Conservation (phyloP, 1,284 basidiomycete genomes). For the Microbotryum lychnidis-dioicae region DNA sequence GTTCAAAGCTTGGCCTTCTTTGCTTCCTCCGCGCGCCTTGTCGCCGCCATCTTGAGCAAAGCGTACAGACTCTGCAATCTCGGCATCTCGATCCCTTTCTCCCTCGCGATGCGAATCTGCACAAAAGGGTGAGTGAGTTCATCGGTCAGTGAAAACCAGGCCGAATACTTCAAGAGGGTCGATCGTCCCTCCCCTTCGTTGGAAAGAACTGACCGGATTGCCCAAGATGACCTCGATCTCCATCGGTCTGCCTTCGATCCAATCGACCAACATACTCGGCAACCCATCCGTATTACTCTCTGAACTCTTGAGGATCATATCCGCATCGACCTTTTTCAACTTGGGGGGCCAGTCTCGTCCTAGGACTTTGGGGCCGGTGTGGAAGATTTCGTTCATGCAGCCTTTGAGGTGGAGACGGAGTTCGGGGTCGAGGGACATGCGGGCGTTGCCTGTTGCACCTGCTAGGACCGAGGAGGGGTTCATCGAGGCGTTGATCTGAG, state of each 20-base stretch:
- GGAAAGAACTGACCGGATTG: constrained; percentile 28
- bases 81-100: constrained; percentile 41
- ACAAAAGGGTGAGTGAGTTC: neutral
- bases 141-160: neutral
- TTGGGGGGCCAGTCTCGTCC: constrained; percentile 38
- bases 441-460: constrained; percentile 40
- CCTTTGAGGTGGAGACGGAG: constrained; percentile 39
- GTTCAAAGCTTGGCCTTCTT: neutral
- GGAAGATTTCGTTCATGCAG: constrained; percentile 43
- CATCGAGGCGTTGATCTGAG: constrained; percentile 42
- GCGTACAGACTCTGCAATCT: constrained; percentile 44
- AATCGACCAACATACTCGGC: constrained; percentile 45
- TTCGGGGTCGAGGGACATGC: constrained; percentile 41
- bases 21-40: neutral
- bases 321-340: constrained; percentile 33
- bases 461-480: constrained; percentile 45
- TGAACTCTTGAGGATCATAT: constrained; percentile 40
- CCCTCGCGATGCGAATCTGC: constrained; percentile 39
- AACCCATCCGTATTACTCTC: constrained; percentile 41
- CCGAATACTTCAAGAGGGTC: neutral
- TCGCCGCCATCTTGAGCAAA: constrained; percentile 40
- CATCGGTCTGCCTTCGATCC: constrained; percentile 40
- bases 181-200: neutral
- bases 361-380: constrained; percentile 40
- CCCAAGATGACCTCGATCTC: constrained; percentile 43